A percentile compares a stretch with the other conserved stretches of the same genome.
phyloP scores from a whole-genome alignment of 2,329 filamentous ascomycete genomes.

The Diaporthe batatas region DNA sequence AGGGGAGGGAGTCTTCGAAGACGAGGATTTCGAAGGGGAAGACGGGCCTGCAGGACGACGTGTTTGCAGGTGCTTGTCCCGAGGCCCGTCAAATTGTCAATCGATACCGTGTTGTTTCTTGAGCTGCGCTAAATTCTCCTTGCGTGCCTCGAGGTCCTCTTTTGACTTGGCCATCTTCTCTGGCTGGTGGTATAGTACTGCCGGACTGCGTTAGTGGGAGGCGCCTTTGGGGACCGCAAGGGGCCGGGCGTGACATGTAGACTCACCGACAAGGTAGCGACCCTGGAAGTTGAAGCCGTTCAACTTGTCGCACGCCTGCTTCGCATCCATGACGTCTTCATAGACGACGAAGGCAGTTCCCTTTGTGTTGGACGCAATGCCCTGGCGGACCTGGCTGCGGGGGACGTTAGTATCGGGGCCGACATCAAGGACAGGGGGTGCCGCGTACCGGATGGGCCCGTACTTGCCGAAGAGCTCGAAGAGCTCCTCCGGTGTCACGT shows the following conservation, averaged over 20 bases:
- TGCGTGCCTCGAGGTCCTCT: conserved; percentile 93
- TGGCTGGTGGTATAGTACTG: conserved; percentile 75
- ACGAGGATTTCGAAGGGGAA: conserved; percentile 59
- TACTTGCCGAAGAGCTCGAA: conserved; percentile 99
- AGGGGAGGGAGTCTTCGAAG: conserved; percentile 49
- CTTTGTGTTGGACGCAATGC: conserved; percentile 97
- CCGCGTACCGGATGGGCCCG: conserved; percentile 87
- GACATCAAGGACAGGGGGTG: conserved; percentile 22
- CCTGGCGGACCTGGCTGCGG: conserved; percentile 94
- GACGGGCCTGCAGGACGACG: conserved; percentile 73
- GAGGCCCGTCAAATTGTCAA: conserved; percentile 86
- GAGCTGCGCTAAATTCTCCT: conserved; percentile 97
- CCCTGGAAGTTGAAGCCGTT: conserved; percentile 99
- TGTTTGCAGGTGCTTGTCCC: conserved; percentile 63
- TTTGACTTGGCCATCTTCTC: conserved; percentile 83
- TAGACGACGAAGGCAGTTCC: conserved; percentile 99
- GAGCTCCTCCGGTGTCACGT: conserved; percentile 96
- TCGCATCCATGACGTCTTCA: conserved; percentile 99
- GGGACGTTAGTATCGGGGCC: conserved; percentile 44
- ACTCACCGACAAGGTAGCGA: conserved; percentile 96
- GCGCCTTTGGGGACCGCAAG: background rate
- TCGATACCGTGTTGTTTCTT: conserved; percentile 99
- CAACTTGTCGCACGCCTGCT: conserved; percentile 98
- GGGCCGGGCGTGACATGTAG: background rate
- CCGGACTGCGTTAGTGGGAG: conserved; percentile 31